Evolutionary conservation across 306 rosid species (phyloP).

Genomic region (Rosa multiflora): DNA sequence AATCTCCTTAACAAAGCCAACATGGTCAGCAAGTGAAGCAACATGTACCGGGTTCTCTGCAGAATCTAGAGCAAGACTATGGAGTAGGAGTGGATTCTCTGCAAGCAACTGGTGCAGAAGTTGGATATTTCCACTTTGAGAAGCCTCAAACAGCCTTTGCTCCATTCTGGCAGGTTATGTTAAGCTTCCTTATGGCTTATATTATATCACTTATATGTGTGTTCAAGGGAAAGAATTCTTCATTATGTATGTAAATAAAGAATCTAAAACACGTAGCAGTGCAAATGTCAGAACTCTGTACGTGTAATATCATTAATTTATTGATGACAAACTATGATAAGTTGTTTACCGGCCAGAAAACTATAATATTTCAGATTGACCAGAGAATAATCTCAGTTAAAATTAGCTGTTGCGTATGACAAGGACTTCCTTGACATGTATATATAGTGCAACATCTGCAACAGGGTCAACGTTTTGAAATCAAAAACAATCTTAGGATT

Average conservation of each 20-base stretch:
- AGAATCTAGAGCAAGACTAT: background rate
- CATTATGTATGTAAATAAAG: background rate
- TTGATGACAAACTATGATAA: background rate
- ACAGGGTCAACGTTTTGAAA: background rate
- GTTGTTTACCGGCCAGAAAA: background rate
- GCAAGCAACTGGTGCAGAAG: slow-evolving; percentile 15
- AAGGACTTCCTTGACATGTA: background rate
- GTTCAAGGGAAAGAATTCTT: background rate
- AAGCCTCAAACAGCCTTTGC: slow-evolving; percentile 14
- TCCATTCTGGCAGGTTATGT: slow-evolving; percentile 1
- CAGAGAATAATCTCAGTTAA: background rate
- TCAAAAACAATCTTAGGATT: background rate
- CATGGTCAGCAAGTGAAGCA: slow-evolving; percentile 11
- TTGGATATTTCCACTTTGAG: slow-evolving; percentile 12
- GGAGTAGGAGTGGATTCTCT: slow-evolving; percentile 16
- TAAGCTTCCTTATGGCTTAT: background rate
- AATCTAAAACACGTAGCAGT: background rate
- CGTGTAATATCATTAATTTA: background rate
- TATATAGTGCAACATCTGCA: background rate
- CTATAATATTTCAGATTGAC: background rate
- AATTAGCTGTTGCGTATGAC: background rate
- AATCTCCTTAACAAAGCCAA: slow-evolving; percentile 22
- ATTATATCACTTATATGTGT: background rate
- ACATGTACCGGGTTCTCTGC: slow-evolving; percentile 20
- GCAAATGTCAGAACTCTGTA: background rate